Evolutionary conservation across 768 basidiomycete genomes (phyloP).

Genomic region (Boletus subcaerulescens): DNA sequence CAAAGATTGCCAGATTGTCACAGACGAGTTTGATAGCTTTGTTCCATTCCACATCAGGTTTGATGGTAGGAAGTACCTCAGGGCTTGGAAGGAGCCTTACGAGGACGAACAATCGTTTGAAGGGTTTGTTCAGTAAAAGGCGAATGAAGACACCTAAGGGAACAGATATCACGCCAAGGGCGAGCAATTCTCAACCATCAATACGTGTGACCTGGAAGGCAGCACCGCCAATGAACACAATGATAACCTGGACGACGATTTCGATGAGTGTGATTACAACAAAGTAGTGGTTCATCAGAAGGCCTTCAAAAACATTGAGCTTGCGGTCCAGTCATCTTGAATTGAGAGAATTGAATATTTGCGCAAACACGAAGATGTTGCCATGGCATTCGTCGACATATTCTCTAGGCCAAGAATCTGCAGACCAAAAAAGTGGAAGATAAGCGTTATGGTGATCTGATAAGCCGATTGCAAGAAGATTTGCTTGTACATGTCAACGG

Average conservation of each 20-base stretch:
- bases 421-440: conserved; percentile 85
- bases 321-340: conserved; percentile 81
- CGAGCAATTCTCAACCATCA: conserved; percentile 78
- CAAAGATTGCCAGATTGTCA: conserved; percentile 83
- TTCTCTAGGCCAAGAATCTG: conserved; percentile 62
- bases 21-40: conserved; percentile 77
- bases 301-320: conserved; percentile 86
- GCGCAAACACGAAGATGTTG: conserved; percentile 97
- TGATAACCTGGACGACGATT: conserved; percentile 79
- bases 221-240: conserved; percentile 87
- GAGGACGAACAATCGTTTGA: conserved; percentile 58
- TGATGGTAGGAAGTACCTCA: conserved; percentile 58
- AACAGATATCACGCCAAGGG: conserved; percentile 82
- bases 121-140: conserved; percentile 73
- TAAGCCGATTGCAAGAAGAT: conserved; percentile 87
- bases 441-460: conserved; percentile 76
- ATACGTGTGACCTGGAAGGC: conserved; percentile 88
- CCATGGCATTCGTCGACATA: conserved; percentile 31
- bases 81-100: conserved; percentile 61
- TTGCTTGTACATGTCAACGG: conserved; percentile 95
- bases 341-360: conserved; percentile 95
- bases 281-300: conserved; percentile 80
- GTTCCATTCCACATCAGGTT: conserved; percentile 66
- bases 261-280: conserved; percentile 82
- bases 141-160: conserved; percentile 85